Evolutionary conservation across 805 yeast genomes (phyloP).

Genomic region (Ogataea siamensis): DNA sequence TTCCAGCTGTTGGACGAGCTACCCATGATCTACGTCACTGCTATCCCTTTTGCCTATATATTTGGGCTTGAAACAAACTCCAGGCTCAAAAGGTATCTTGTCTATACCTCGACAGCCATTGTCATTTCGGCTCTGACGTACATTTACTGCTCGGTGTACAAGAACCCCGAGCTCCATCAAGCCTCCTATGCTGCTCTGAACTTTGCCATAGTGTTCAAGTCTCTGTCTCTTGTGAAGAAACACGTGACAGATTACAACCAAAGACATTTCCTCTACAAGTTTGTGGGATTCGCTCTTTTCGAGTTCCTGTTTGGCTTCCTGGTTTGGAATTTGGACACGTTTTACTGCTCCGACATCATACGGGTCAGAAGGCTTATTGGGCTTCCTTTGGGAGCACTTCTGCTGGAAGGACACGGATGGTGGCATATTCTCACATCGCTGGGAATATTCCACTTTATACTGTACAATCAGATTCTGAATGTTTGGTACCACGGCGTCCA

Average conservation of each 20-base stretch:
- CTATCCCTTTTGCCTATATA: conserved; percentile 64
- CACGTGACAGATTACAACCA: conserved; percentile 53
- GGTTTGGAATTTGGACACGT: conserved; percentile 84
- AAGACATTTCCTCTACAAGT: conserved; percentile 46
- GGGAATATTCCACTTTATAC: conserved; percentile 80
- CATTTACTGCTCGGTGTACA: conserved; percentile 49
- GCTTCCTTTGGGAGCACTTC: conserved; percentile 75
- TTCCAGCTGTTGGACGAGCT: conserved; percentile 87
- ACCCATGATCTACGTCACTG: conserved; percentile 96
- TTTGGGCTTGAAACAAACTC: conserved; percentile 23
- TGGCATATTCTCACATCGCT: conserved; percentile 85
- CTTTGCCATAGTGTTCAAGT: conserved; percentile 57
- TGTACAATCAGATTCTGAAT: conserved; percentile 71
- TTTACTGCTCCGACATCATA: conserved; percentile 64
- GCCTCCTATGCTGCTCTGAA: conserved; percentile 75
- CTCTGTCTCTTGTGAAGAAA: conserved; percentile 47
- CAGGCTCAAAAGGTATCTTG: conserved; percentile 3
- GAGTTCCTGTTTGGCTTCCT: conserved; percentile 70
- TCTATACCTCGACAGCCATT: conserved; percentile 19
- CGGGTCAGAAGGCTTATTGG: conserved; percentile 60
- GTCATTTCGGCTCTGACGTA: conserved; percentile 29
- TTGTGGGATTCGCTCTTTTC: conserved; percentile 58
- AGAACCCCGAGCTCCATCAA: conserved; percentile 85
- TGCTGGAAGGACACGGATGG: conserved; percentile 89
- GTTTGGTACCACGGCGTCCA: conserved; percentile 55